Base-by-base conservation (phyloP, 2,329 filamentous ascomycete genomes). In the Beauveria pseudobassiana region DNA sequence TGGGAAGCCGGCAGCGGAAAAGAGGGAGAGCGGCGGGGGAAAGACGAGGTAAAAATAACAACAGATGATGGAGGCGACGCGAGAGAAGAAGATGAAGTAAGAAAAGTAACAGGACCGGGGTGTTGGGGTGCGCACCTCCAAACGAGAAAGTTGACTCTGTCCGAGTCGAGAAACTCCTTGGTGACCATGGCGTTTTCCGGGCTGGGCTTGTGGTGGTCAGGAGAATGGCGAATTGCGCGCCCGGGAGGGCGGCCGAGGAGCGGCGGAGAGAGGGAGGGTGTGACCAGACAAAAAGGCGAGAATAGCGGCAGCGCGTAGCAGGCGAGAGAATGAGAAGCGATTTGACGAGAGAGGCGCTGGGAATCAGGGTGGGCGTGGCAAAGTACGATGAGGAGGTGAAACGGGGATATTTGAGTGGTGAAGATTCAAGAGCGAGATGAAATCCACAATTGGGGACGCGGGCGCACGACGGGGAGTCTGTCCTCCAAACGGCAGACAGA, bases 91-190 rank as follows among this genome's bases (percentile, higher is more conserved):
- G 59, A 65, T 63, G 59, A 65, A 59, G 64, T 65, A 60, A 59
- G 57, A 64, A 64, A 67, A 68, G 66, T 64, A 65, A 64, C 40
- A 64, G 64, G 66, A 65, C 66, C 65, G 67, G 68, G 67, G 66
- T 22, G 28, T 48, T 24, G 65, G 63, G 63, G 69, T 70, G 82
- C 85, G 75, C 80, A 88, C 85, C 84, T 86, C 85, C 85, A 88
- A 73, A 88, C 80, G 74, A 88, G 80, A 80, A 84, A 87, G 78
- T 87, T 88, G 80, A 87, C 78, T 78, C 83, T 80, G 74, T 87
- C 81, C 67, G 83, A 86, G 80, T 86, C 82, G 70, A 88, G 79
- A 71, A 80, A 79, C 77, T 86, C 83, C 77, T 85, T 85, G 70
- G 69, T 67, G 67, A 75, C 73, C 82, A 85, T 85, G 69, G 69